Conservation (phyloP, 306 rosid species). For the Corylus americana region DNA sequence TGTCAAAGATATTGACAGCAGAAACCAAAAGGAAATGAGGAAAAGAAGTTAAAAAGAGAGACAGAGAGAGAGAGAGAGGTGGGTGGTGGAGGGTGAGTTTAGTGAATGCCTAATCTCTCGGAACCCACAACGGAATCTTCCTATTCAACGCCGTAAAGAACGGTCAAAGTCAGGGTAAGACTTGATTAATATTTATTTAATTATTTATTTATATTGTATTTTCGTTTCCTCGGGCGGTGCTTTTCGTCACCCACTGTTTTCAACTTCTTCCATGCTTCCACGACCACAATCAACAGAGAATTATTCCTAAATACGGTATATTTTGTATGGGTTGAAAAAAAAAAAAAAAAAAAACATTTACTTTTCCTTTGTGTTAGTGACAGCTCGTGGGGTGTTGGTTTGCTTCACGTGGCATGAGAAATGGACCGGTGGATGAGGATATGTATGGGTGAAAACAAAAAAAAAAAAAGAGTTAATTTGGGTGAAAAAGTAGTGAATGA, state of each 20-base stretch:
- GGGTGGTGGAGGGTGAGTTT: not conserved
- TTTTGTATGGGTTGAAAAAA: too few species aligned
- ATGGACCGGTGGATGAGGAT: too few species aligned
- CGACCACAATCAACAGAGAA: not conserved
- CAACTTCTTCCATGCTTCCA: not conserved
- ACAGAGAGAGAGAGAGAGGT: too few species aligned
- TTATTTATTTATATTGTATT: not conserved
- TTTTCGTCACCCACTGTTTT: not conserved
- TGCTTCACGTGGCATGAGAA: too few species aligned
- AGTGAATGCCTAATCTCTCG: not conserved
- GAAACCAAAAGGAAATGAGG: not conserved
- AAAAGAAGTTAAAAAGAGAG: not conserved
- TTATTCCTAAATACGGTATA: too few species aligned
- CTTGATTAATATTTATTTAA: too few species aligned
- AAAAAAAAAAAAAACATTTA: too few species aligned
- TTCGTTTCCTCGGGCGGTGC: not conserved
- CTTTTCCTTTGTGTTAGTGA: too few species aligned
- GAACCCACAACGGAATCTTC: not conserved
- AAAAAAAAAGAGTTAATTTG: too few species aligned
- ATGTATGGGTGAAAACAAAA: too few species aligned
- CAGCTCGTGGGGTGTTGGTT: too few species aligned
- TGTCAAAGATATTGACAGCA: constrained; percentile 25
- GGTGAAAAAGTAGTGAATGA: too few species aligned
- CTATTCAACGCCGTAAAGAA: not conserved
- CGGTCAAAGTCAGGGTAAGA: constrained; percentile 1